phyloP scores from a whole-genome alignment of 768 basidiomycete genomes.

The Vararia minispora region DNA sequence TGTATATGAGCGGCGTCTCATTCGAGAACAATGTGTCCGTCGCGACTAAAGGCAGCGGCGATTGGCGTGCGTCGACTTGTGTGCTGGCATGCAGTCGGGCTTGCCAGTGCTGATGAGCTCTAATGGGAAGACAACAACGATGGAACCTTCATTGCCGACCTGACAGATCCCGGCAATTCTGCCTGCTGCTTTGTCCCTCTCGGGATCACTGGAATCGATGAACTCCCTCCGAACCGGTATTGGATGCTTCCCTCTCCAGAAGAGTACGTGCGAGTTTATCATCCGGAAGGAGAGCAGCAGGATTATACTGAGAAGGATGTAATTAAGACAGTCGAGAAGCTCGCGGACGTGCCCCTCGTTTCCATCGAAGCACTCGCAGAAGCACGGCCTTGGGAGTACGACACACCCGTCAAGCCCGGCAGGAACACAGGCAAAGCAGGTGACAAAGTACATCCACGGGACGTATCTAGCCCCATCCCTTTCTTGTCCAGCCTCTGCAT shows the following conservation, averaged over 20 bases:
- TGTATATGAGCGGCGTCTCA: slow-evolving; percentile 13
- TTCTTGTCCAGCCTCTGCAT: not conserved
- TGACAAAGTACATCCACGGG: not conserved
- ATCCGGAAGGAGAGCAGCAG: not conserved
- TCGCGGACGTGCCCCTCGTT: not conserved
- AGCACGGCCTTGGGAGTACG: slow-evolving; percentile 6
- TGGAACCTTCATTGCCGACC: slow-evolving; percentile 2
- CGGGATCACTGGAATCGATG: not conserved
- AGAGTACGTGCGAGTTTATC: not conserved
- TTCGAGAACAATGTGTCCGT: slow-evolving; percentile 13
- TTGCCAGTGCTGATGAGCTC: not conserved
- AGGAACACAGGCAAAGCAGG: not conserved
- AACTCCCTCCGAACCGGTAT: not conserved
- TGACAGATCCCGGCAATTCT: slow-evolving; percentile 1
- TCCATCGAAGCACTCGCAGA: not conserved
- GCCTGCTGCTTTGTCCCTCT: slow-evolving; percentile 2
- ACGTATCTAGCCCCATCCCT: not conserved
- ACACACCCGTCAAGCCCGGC: too few species aligned
- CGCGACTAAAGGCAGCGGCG: slow-evolving; percentile 18
- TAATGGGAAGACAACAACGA: slow-evolving; percentile 1
- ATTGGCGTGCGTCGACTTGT: slow-evolving; percentile 21
- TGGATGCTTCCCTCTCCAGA: not conserved
- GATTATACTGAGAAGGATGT: not conserved
- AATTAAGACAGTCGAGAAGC: not conserved
- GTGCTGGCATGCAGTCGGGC: not conserved